Conservation (phyloP, 139 green algal species). For the Chlorella sorokiniana region DNA sequence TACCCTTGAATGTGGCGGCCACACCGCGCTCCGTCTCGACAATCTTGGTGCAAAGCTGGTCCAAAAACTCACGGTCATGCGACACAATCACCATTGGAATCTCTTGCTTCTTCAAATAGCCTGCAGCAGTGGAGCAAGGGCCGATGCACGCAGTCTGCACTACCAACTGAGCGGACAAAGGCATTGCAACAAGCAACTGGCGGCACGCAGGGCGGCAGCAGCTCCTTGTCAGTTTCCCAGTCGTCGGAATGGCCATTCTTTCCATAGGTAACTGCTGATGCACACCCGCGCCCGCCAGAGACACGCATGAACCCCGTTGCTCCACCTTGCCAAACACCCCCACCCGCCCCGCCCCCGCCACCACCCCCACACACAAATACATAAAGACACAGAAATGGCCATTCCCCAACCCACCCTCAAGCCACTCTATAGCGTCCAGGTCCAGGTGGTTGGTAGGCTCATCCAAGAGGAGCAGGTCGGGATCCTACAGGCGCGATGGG, state of each 20-base stretch:
- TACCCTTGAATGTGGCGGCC: slow-evolving; percentile 78
- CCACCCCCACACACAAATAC: too few species aligned
- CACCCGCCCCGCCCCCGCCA: too few species aligned
- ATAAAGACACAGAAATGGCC: too few species aligned
- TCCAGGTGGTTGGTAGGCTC: slow-evolving; percentile 99
- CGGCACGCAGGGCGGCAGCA: too few species aligned
- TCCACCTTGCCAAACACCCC: too few species aligned
- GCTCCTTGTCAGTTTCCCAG: too few species aligned
- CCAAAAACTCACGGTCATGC: slow-evolving; percentile 98
- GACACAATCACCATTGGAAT: slow-evolving; percentile 96
- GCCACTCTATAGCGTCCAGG: slow-evolving; percentile 97
- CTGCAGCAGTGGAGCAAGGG: slow-evolving; percentile 19
- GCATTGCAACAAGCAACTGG: too few species aligned
- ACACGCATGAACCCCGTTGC: too few species aligned
- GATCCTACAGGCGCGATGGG: slow-evolving; percentile 62
- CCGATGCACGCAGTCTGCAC: not conserved
- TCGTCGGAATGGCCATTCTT: too few species aligned
- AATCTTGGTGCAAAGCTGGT: slow-evolving; percentile 94
- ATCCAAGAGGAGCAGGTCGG: slow-evolving; percentile 93
- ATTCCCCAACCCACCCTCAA: slow-evolving; percentile 74
- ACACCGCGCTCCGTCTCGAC: slow-evolving; percentile 95
- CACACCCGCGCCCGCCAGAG: too few species aligned
- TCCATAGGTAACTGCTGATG: too few species aligned
- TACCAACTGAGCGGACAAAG: too few species aligned
- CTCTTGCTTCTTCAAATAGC: slow-evolving; percentile 83